Evolutionary conservation across 305 asterid genomes (phyloP).

Genomic region (Withania somnifera): DNA sequence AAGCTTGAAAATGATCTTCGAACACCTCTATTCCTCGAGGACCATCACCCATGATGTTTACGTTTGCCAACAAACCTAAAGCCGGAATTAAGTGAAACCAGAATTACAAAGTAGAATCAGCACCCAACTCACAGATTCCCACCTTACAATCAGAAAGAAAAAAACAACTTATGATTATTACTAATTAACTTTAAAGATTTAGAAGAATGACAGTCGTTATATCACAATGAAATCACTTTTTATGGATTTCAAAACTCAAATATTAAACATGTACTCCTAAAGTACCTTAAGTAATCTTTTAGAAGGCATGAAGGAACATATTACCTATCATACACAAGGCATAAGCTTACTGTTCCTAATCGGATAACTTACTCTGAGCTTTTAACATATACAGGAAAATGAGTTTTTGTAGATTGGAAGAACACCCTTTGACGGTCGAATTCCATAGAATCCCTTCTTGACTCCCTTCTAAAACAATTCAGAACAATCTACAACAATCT

Average conservation of each 20-base stretch:
- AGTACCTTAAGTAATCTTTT: not conserved
- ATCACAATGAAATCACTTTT: not conserved
- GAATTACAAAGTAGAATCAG: not conserved
- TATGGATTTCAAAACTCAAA: not conserved
- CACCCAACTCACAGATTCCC: not conserved
- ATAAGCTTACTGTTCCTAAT: not conserved
- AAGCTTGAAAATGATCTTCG: constrained; percentile 52
- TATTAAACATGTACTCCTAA: not conserved
- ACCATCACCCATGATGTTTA: constrained; percentile 64
- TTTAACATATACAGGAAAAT: not conserved
- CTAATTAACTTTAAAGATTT: not conserved
- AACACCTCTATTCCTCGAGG: constrained; percentile 61
- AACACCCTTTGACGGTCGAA: not conserved
- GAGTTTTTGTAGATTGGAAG: not conserved
- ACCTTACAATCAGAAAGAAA: not conserved
- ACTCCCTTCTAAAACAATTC: not conserved
- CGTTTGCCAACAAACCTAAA: constrained; percentile 13
- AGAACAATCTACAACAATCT: not conserved
- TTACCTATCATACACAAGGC: not conserved
- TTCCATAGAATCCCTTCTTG: not conserved
- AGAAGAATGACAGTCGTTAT: not conserved
- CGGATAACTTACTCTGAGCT: not conserved
- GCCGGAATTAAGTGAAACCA: not conserved
- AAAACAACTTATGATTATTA: not conserved
- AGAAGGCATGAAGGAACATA: not conserved